These are phyloP conservation scores for Amphirosellinia nigrospora DNA, from an alignment of 495 filamentous ascomycete genomes.

Conservation along the genomic window DNA sequence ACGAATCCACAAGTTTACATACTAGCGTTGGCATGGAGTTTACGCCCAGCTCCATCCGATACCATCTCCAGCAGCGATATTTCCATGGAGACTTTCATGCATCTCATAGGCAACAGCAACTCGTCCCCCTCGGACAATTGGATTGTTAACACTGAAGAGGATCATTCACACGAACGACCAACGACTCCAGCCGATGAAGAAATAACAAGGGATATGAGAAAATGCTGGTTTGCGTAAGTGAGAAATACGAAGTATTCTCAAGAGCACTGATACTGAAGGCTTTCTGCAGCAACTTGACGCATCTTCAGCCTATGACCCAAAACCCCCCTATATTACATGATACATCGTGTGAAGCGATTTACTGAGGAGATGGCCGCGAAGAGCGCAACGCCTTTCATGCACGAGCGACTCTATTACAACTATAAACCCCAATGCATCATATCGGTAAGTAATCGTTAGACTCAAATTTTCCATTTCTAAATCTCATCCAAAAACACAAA, in stretches of 20 bases:
- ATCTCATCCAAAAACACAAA: neutral
- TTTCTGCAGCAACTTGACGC: conserved; percentile 30
- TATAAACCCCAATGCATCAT: conserved; percentile 36
- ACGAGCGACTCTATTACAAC: conserved; percentile 35
- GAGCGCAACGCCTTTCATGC: conserved; percentile 39
- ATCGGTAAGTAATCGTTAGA: neutral
- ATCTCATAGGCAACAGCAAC: conserved; percentile 3
- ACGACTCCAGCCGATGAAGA: conserved; percentile 28
- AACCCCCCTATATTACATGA: conserved; percentile 32
- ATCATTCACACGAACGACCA: conserved; percentile 12
- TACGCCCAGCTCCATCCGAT: neutral
- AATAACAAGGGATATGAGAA: conserved; percentile 19
- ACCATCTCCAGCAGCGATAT: neutral
- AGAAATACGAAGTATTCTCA: neutral
- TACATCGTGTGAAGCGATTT: conserved; percentile 34
- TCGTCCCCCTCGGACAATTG: conserved; percentile 14
- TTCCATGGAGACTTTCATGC: conserved; percentile 5
- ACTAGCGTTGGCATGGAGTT: neutral
- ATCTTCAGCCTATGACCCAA: conserved; percentile 39
- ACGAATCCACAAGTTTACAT: conserved; percentile 10
- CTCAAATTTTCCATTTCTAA: neutral
- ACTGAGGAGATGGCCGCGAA: conserved; percentile 29
- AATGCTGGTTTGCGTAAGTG: conserved; percentile 32
- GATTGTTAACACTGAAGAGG: neutral
- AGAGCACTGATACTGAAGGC: neutral